phyloP scores from a whole-genome alignment of 192 early-diverging fungal genomes.

The Thamnidium elegans region DNA sequence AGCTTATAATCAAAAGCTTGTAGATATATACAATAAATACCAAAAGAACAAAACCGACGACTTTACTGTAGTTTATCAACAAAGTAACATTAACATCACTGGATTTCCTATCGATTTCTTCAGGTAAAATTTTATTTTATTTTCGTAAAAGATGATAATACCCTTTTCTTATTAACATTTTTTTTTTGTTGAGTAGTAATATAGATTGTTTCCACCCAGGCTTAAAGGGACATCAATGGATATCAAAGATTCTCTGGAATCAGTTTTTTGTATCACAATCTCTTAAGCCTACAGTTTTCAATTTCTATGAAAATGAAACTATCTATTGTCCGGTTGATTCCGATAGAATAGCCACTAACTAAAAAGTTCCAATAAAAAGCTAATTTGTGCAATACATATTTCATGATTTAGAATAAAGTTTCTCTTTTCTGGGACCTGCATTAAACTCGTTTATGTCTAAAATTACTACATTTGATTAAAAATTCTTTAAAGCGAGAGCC shows the following conservation, averaged over 20 bases:
- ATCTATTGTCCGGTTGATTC: conserved; percentile 6
- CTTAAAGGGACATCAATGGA: conserved; percentile 7
- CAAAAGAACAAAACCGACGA: neutral
- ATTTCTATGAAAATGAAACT: conserved; percentile 7
- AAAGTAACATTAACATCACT: conserved; percentile 4
- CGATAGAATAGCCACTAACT: conserved; percentile 8
- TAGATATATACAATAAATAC: conserved; percentile 6
- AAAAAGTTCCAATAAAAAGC: neutral
- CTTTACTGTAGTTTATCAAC: conserved; percentile 16
- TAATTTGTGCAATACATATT: too few species aligned
- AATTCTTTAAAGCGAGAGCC: too few species aligned
- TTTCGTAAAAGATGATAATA: too few species aligned
- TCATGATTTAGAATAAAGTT: too few species aligned
- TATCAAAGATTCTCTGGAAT: conserved; percentile 13
- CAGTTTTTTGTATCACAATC: conserved; percentile 1
- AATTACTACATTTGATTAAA: too few species aligned
- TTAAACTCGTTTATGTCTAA: too few species aligned
- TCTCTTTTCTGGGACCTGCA: too few species aligned
- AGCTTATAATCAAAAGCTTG: conserved; percentile 8
- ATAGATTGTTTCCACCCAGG: conserved; percentile 9
- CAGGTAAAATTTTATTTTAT: neutral
- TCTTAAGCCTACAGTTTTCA: neutral
- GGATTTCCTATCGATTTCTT: conserved; percentile 5
- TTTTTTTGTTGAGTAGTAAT: neutral
- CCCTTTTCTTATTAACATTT: too few species aligned